Conservation (phyloP, 192 early-diverging fungal genomes). For the Linnemannia hyalina region DNA sequence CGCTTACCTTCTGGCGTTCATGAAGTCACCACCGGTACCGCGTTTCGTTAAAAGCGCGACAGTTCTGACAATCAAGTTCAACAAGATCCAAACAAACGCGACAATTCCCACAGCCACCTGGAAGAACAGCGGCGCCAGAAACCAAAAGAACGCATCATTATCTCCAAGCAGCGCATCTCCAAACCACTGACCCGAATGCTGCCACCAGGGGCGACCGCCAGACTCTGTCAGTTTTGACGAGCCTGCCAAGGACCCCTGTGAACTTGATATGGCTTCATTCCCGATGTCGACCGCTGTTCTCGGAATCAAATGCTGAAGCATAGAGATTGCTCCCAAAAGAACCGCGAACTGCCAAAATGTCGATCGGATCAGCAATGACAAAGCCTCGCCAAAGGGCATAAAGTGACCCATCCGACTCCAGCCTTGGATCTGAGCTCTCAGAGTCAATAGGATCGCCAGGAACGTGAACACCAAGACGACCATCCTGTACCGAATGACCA, state of each 20-base stretch:
- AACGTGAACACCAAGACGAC: conserved; percentile 76
- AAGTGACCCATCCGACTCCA: conserved; percentile 40
- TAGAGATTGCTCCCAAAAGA: conserved; percentile 40
- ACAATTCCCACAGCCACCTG: conserved; percentile 61
- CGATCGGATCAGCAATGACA: conserved; percentile 20
- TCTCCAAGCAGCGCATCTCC: conserved; percentile 61
- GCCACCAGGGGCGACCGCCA: neutral
- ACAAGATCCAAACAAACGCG: conserved; percentile 48
- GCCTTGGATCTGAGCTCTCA: conserved; percentile 61
- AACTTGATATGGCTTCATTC: conserved; percentile 17
- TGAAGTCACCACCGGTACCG: neutral
- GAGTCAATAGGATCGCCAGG: conserved; percentile 69
- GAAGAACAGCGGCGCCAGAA: conserved; percentile 60
- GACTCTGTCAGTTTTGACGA: neutral
- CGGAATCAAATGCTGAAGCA: conserved; percentile 50
- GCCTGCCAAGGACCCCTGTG: neutral
- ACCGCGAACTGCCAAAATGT: conserved; percentile 53
- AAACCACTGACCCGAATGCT: conserved; percentile 2
- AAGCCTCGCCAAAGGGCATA: conserved; percentile 22
- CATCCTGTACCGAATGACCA: conserved; percentile 80
- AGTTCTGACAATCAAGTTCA: conserved; percentile 35
- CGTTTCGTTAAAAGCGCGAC: conserved; percentile 7
- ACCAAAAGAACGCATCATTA: conserved; percentile 69
- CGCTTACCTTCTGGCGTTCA: neutral
- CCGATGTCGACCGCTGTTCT: conserved; percentile 34